phyloP scores from a whole-genome alignment of 805 yeast genomes.

The Saccharomycopsis oosterbeekiorum region DNA sequence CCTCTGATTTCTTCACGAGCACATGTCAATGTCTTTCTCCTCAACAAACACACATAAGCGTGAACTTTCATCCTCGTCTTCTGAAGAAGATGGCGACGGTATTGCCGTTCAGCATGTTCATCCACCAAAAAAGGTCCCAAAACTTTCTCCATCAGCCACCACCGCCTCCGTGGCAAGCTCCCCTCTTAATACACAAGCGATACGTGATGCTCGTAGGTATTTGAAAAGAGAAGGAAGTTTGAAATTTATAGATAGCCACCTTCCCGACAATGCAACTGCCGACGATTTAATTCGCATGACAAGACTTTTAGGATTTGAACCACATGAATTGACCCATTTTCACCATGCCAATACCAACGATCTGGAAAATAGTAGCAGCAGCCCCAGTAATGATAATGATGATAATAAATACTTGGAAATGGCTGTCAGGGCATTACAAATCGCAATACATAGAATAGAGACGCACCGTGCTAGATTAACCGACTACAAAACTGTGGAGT shows the following conservation, averaged over 20 bases:
- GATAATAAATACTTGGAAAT: slow-evolving; percentile 37
- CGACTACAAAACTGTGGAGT: slow-evolving; percentile 46
- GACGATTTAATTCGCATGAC: slow-evolving; percentile 49
- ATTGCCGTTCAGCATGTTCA: neutral
- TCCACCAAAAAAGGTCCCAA: neutral
- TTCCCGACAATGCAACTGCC: slow-evolving; percentile 51
- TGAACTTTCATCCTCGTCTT: neutral
- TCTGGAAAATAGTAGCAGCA: neutral
- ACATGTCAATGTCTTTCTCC: neutral
- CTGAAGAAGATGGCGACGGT: neutral
- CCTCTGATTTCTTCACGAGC: neutral
- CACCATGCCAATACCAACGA: neutral
- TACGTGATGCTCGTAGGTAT: slow-evolving; percentile 38
- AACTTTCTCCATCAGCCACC: neutral
- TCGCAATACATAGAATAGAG: slow-evolving; percentile 55
- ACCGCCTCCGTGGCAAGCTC: neutral
- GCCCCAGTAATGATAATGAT: neutral
- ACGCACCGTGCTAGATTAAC: slow-evolving; percentile 46
- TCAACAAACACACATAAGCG: neutral
- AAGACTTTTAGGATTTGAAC: slow-evolving; percentile 51
- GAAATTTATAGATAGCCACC: slow-evolving; percentile 47
- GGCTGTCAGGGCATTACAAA: slow-evolving; percentile 43
- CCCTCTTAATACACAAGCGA: slow-evolving; percentile 33
- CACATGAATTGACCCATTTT: slow-evolving; percentile 23
- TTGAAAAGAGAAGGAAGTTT: slow-evolving; percentile 52